These are phyloP conservation scores for Aureobasidium sp. DNA, from an alignment of 2,329 filamentous ascomycete species.

Conservation along the genomic window DNA sequence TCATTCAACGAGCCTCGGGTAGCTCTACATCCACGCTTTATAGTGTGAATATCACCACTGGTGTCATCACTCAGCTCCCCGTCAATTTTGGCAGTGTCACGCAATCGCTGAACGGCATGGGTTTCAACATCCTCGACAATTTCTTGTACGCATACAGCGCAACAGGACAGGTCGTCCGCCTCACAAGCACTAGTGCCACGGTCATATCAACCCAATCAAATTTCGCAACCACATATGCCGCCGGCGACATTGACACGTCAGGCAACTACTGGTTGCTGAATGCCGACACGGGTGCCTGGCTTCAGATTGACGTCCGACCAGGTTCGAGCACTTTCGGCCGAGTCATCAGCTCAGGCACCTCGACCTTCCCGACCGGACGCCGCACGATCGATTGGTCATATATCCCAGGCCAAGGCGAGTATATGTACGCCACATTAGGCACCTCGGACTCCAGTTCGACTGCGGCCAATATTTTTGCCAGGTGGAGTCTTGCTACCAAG, in stretches of 20 bases:
- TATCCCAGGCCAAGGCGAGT: slow-evolving; percentile 4
- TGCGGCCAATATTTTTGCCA: not conserved
- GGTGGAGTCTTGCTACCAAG: not conserved
- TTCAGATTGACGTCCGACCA: slow-evolving; percentile 3
- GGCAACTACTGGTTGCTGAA: too few relatives aligned
- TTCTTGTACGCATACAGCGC: not conserved
- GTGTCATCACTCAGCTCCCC: not conserved
- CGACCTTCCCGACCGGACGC: not conserved
- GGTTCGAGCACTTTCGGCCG: not conserved
- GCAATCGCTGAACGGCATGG: slow-evolving; percentile 1
- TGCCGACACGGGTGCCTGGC: too few relatives aligned
- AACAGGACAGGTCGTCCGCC: not conserved
- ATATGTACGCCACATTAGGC: slow-evolving; percentile 3
- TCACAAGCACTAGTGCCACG: not conserved
- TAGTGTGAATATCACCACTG: not conserved
- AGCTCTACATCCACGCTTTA: not conserved
- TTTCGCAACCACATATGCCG: not conserved
- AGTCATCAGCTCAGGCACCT: not conserved
- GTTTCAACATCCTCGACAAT: slow-evolving; percentile 13
- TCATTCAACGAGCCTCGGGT: not conserved
- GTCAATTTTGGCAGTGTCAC: too few relatives aligned
- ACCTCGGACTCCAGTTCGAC: not conserved
- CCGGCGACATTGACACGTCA: not conserved
- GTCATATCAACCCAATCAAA: not conserved
- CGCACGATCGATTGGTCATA: not conserved